phyloP scores from a whole-genome alignment of 1,284 basidiomycete species.

The Cystobasidiaceae sp. region DNA sequence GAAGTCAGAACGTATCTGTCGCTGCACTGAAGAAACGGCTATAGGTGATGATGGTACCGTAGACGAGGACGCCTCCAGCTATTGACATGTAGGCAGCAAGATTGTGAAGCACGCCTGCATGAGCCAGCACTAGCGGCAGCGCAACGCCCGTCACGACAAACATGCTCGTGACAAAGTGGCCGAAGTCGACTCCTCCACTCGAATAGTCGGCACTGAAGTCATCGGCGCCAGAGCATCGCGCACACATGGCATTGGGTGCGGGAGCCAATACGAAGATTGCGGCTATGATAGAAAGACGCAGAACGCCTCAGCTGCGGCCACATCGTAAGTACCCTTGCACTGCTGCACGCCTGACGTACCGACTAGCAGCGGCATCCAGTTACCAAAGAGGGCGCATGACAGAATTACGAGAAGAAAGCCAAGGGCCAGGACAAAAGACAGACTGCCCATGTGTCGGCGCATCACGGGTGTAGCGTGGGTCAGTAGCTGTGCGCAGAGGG shows the following conservation, averaged over 20 bases:
- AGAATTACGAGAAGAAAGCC: constrained; percentile 97
- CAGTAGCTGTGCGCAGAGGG: too few species aligned
- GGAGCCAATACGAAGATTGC: constrained; percentile 93
- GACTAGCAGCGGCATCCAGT: constrained; percentile 95
- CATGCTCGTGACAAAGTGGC: constrained; percentile 85
- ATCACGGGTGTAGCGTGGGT: background rate
- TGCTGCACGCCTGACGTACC: constrained; percentile 60
- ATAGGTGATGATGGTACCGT: constrained; percentile 64
- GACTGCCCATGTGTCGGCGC: constrained; percentile 38
- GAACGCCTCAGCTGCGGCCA: background rate
- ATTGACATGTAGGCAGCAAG: constrained; percentile 92
- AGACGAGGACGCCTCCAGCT: constrained; percentile 86
- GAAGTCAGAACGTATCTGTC: constrained; percentile 17
- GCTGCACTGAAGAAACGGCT: constrained; percentile 24
- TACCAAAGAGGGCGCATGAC: constrained; percentile 89
- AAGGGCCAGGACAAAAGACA: constrained; percentile 92
- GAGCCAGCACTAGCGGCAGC: constrained; percentile 83
- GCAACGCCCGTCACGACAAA: constrained; percentile 88
- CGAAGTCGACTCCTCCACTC: constrained; percentile 82
- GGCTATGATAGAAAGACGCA: constrained; percentile 55
- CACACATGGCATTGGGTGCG: constrained; percentile 77
- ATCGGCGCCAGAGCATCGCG: constrained; percentile 53
- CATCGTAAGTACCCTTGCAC: too few species aligned
- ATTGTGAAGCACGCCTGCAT: constrained; percentile 78
- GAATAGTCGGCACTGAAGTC: constrained; percentile 56